Percentiles rank a stretch among this genome's conserved stretches.
Evolutionary conservation across 164 flowering plant genomes (phyloP).

Genomic region (Vitis cinerea): DNA sequence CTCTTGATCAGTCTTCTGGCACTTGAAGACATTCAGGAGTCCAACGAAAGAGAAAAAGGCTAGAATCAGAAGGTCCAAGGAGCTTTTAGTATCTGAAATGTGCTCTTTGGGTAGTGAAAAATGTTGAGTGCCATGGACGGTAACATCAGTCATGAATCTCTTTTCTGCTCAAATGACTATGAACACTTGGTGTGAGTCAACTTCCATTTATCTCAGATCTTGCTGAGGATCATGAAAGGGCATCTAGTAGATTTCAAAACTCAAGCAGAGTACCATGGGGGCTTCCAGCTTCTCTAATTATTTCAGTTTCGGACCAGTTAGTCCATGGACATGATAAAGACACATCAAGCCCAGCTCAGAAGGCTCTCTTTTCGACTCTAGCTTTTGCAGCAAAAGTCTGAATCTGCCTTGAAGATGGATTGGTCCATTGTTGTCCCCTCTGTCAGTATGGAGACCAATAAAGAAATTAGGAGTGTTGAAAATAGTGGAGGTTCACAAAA

Average conservation of each 20-base stretch:
- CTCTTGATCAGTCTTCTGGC: too few relatives aligned
- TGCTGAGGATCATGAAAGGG: neutral
- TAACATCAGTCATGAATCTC: too few relatives aligned
- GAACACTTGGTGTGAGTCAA: too few relatives aligned
- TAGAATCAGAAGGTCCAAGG: too few relatives aligned
- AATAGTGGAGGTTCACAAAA: constrained; percentile 11
- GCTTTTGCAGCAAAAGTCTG: constrained; percentile 50
- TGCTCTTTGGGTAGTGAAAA: too few relatives aligned
- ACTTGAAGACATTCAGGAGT: too few relatives aligned
- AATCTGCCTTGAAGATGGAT: constrained; percentile 26
- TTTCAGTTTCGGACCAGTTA: constrained; percentile 13
- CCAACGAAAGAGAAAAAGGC: too few relatives aligned
- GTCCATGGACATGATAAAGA: constrained; percentile 18
- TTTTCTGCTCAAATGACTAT: too few relatives aligned
- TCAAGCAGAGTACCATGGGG: constrained; percentile 15
- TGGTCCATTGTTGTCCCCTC: neutral
- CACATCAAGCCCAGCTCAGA: constrained; percentile 22
- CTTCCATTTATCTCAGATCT: too few relatives aligned
- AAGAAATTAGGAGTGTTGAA: constrained; percentile 2
- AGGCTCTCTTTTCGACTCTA: constrained; percentile 35
- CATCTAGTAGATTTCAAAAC: constrained; percentile 16
- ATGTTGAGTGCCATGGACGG: too few relatives aligned
- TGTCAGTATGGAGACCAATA: constrained; percentile 1
- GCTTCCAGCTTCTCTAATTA: constrained; percentile 9
- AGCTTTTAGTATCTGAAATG: too few relatives aligned